phyloP scores from a whole-genome alignment of 2,329 filamentous ascomycete genomes.

The Karstenula rhodostoma region DNA sequence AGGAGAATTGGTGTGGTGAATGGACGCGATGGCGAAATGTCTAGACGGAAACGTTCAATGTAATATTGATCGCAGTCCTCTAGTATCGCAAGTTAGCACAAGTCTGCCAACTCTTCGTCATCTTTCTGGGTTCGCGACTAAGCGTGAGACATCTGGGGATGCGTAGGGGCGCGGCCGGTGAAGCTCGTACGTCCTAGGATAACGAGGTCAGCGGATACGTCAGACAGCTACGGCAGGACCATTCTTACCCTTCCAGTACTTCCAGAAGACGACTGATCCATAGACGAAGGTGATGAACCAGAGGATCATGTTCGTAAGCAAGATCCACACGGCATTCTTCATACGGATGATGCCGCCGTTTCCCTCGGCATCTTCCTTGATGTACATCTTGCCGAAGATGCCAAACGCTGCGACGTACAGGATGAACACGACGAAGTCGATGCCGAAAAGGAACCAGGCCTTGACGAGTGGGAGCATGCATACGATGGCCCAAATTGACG shows the following conservation, averaged over 20 bases:
- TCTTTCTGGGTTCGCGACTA: conserved; percentile 15
- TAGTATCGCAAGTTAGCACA: conserved; percentile 13
- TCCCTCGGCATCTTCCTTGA: conserved; percentile 71
- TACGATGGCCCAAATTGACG: conserved; percentile 52
- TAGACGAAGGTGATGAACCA: conserved; percentile 74
- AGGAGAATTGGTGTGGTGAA: background rate
- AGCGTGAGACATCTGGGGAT: conserved; percentile 10
- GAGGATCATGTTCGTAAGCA: conserved; percentile 75
- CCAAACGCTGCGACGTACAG: conserved; percentile 86
- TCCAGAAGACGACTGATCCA: conserved; percentile 65
- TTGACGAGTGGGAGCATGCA: conserved; percentile 70
- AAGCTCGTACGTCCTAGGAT: conserved; percentile 26
- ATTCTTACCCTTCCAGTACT: conserved; percentile 40
- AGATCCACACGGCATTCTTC: conserved; percentile 88
- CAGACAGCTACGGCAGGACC: conserved; percentile 21
- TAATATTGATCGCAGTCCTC: conserved; percentile 9
- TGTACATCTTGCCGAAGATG: conserved; percentile 82
- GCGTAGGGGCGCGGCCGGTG: conserved; percentile 6
- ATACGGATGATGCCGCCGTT: conserved; percentile 73
- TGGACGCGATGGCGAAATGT: background rate
- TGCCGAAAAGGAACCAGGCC: conserved; percentile 64
- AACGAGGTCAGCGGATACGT: conserved; percentile 17
- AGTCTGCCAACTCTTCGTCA: background rate
- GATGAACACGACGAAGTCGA: conserved; percentile 75
- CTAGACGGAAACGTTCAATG: conserved; percentile 9